These are phyloP conservation scores for Obba rivulosa DNA, from an alignment of 768 basidiomycete genomes.

Conservation along the genomic window DNA sequence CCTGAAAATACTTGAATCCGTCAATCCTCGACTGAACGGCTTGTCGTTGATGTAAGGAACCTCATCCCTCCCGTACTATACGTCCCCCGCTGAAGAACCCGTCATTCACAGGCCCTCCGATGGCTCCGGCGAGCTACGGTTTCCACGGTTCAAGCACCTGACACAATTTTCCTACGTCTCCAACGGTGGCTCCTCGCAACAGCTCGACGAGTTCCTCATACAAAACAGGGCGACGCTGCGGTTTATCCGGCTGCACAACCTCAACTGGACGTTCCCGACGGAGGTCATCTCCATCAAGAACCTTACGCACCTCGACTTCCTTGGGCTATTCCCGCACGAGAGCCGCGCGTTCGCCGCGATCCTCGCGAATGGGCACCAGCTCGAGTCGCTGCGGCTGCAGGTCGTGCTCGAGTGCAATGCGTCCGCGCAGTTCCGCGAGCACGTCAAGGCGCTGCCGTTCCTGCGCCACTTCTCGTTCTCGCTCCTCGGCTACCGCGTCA, in stretches of 20 bases:
- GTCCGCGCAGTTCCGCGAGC: slow-evolving; percentile 45
- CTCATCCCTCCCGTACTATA: neutral
- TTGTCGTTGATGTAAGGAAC: slow-evolving; percentile 41
- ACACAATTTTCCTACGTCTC: slow-evolving; percentile 54
- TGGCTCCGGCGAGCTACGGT: slow-evolving; percentile 22
- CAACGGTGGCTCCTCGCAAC: slow-evolving; percentile 33
- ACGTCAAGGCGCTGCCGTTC: slow-evolving; percentile 45
- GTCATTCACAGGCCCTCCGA: slow-evolving; percentile 19
- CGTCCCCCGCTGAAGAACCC: neutral
- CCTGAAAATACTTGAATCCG: slow-evolving; percentile 45
- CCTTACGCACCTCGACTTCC: slow-evolving; percentile 58
- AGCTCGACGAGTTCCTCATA: slow-evolving; percentile 41
- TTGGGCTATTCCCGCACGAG: slow-evolving; percentile 47
- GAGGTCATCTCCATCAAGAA: slow-evolving; percentile 52
- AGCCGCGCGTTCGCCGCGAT: slow-evolving; percentile 54
- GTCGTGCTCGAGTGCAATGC: slow-evolving; percentile 45
- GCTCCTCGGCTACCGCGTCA: slow-evolving; percentile 19
- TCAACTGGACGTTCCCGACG: slow-evolving; percentile 52
- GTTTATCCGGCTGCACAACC: slow-evolving; percentile 49
- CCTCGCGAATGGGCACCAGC: slow-evolving; percentile 53
- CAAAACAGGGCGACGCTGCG: slow-evolving; percentile 51
- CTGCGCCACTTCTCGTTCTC: slow-evolving; percentile 58
- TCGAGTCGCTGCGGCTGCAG: slow-evolving; percentile 54
- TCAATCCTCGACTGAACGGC: slow-evolving; percentile 47
- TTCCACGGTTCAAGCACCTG: slow-evolving; percentile 35